Conservation (phyloP, 768 basidiomycete genomes). For the Collybia mongolica region DNA sequence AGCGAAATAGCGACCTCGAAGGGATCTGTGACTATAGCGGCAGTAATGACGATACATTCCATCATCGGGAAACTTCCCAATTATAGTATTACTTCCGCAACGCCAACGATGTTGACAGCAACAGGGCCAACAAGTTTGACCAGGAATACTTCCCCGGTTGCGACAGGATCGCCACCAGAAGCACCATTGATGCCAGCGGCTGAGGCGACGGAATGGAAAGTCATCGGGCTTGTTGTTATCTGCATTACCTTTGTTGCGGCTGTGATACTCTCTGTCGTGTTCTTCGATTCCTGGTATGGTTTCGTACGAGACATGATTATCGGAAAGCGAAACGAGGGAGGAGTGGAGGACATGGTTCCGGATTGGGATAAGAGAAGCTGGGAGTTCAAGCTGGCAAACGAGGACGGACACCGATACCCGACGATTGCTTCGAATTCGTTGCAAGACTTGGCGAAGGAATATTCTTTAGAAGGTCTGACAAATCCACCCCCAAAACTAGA, state of each 20-base stretch:
- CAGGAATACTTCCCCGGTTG: constrained; percentile 2
- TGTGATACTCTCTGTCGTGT: constrained; percentile 55
- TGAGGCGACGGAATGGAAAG: constrained; percentile 61
- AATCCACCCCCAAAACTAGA: constrained; percentile 2
- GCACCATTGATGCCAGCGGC: constrained; percentile 32
- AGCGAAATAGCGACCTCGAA: neutral
- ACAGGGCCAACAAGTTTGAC: constrained; percentile 1
- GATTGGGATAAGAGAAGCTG: constrained; percentile 65
- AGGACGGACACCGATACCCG: constrained; percentile 48
- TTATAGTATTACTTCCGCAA: neutral
- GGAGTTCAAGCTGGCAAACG: constrained; percentile 49
- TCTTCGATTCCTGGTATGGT: constrained; percentile 72
- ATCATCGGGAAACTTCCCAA: constrained; percentile 2
- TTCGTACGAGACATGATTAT: constrained; percentile 53
- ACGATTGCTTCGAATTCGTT: constrained; percentile 38
- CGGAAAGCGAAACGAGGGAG: constrained; percentile 31
- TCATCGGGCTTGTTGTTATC: constrained; percentile 66
- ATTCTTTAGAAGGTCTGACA: neutral
- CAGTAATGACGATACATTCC: constrained; percentile 1
- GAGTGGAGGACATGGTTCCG: constrained; percentile 55
- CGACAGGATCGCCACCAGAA: constrained; percentile 9
- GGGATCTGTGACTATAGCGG: neutral
- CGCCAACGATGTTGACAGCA: neutral
- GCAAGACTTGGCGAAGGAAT: constrained; percentile 28
- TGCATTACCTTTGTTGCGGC: constrained; percentile 58